Percentiles rank a stretch among this genome's conserved stretches.
Evolutionary conservation across 2,329 filamentous ascomycete species (phyloP).

Genomic region (Penicillium sp.): DNA sequence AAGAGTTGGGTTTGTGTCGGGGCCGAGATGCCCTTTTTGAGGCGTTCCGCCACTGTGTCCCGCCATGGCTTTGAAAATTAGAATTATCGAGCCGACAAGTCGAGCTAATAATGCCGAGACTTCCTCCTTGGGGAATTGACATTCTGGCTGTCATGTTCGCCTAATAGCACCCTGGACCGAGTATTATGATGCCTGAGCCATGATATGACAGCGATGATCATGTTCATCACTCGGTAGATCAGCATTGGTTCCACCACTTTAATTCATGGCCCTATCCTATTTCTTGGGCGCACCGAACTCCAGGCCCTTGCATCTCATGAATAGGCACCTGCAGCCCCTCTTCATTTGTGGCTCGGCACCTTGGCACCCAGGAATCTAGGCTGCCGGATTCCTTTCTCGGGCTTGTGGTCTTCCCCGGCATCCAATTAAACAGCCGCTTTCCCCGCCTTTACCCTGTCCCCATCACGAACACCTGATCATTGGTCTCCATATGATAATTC

Average conservation of each 20-base stretch:
- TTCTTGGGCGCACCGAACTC: not conserved
- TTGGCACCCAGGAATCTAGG: not conserved
- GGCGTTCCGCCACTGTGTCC: not conserved
- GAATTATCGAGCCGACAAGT: not conserved
- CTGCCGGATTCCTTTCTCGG: not conserved
- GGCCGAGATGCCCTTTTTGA: not conserved
- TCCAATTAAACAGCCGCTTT: not conserved
- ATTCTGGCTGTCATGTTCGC: not conserved
- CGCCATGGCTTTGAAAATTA: not conserved
- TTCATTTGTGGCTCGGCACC: not conserved
- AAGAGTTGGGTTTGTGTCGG: not conserved
- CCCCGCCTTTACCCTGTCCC: not conserved
- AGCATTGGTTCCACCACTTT: constrained; percentile 21
- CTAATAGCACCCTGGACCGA: not conserved
- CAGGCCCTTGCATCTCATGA: not conserved
- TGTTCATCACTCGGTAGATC: constrained; percentile 10
- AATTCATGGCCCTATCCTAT: constrained; percentile 4
- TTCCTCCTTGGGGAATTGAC: not conserved
- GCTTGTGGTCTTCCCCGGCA: not conserved
- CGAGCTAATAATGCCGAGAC: not conserved
- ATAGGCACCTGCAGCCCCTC: not conserved
- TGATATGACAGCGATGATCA: not conserved
- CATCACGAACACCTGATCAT: not conserved
- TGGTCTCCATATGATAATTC: not conserved
- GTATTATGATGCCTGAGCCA: constrained; percentile 7